phyloP scores from a whole-genome alignment of 176 grass and related monocot species.

The Zea luxurians region DNA sequence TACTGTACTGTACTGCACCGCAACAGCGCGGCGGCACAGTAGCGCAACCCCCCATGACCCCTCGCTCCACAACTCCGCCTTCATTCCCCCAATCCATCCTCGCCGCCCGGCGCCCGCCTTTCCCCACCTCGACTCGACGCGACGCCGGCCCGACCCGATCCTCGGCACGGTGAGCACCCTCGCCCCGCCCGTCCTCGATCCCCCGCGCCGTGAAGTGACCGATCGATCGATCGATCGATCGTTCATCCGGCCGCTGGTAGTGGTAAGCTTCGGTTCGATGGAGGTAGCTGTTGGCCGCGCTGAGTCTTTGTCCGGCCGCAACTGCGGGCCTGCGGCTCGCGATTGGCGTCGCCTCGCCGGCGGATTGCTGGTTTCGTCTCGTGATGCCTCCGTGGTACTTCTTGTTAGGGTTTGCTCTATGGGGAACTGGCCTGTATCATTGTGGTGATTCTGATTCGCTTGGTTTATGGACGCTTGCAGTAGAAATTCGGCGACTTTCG shows the following conservation, averaged over 20 bases:
- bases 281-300: neutral
- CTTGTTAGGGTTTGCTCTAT: neutral
- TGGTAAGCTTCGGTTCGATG: neutral
- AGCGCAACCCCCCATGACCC: neutral
- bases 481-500: neutral
- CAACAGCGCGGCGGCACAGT: neutral
- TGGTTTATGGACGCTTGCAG: neutral
- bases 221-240: neutral
- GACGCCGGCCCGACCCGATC: slow-evolving; percentile 4
- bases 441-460: neutral
- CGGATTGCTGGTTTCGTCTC: neutral
- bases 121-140: slow-evolving; percentile 1
- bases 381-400: neutral
- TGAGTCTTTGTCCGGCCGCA: neutral
- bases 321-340: neutral
- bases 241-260: neutral
- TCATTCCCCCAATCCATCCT: neutral
- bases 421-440: neutral
- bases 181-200: neutral
- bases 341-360: neutral
- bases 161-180: neutral
- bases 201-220: neutral
- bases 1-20: neutral
- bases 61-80: neutral
- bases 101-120: neutral